Base-by-base conservation (phyloP, 306 rosid genomes). In the Crotalaria pallida region DNA sequence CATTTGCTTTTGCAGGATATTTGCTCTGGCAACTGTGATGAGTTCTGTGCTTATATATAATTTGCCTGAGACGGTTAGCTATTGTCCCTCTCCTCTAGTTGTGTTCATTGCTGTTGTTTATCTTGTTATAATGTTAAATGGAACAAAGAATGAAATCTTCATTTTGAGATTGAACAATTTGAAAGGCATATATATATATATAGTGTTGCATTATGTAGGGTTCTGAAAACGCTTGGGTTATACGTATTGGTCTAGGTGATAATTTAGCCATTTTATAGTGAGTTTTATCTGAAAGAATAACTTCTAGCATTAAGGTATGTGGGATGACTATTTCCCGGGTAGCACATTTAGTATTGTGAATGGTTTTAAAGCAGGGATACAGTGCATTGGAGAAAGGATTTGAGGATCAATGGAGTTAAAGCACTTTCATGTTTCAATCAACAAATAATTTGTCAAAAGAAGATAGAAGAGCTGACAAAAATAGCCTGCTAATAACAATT, bases 31-130 rank as follows among this genome's bases (percentile, higher is more conserved):
- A 48, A 90, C 92, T 53, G 97, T 94, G 71, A 67, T 94, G 92
- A 90, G 98, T 79, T 94, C 98, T 69, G 97, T 88, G 72, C 97
- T 94, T 31, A 76, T 94, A 57, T 94, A 94, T 85, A 94, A 94
- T 75, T 79, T 94, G 65, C 96, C 98, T 56, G 97, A 94, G 92
- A 94, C 89, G 77, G 98, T 93, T 70, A 85, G 94, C 78, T 40
- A 27, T 57, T 33, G 26, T 41, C 44, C 23, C 33, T 53, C 26
- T 23, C 29, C 18, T 23, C 3, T 13, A 77, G 57, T 43, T 12
- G 33, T 58, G n/a, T 69, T 64, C 51, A 33, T 45, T 59, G 64
- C 19, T 72, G 18, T 49, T 55, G 44, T 64, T 69, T 77, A 74
- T 76, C 53, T 41, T 76, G 21, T 19, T 67, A 64, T 53, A 26